Evolutionary conservation across 2,329 filamentous ascomycete genomes (phyloP).

Genomic region (Endoconidiophora laricicola): DNA sequence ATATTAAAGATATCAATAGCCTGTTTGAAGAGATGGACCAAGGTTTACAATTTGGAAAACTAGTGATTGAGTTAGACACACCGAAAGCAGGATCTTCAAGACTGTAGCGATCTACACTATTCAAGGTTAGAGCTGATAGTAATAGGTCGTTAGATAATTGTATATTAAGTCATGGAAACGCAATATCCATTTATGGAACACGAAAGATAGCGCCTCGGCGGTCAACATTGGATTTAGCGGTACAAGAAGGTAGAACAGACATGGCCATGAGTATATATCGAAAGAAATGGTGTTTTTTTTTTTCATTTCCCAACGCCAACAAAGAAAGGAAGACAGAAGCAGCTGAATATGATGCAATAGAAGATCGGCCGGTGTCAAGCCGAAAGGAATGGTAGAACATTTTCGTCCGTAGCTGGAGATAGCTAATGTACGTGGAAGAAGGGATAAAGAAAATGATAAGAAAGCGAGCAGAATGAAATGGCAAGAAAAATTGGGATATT

Average conservation of each 20-base stretch:
- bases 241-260: neutral
- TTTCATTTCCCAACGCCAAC: constrained; percentile 3
- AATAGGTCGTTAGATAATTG: neutral
- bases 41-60: constrained; percentile 77
- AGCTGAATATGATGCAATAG: neutral
- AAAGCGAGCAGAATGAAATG: constrained; percentile 2
- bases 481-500: constrained; percentile 8
- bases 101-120: constrained; percentile 19
- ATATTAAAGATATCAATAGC: constrained; percentile 60
- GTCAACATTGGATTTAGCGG: neutral
- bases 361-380: neutral
- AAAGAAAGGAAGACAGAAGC: neutral
- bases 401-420: neutral
- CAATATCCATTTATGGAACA: neutral
- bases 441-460: constrained; percentile 1
- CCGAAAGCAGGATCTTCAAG: constrained; percentile 22
- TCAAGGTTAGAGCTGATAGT: neutral
- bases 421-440: neutral
- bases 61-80: constrained; percentile 57
- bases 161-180: constrained; percentile 1
- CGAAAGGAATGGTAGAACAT: neutral
- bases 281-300: neutral
- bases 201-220: neutral
- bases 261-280: neutral
- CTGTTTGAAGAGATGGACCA: constrained; percentile 81